Conservation (phyloP, 1,139 yeast genomes). For the Blastobotrys malaysiensis region DNA sequence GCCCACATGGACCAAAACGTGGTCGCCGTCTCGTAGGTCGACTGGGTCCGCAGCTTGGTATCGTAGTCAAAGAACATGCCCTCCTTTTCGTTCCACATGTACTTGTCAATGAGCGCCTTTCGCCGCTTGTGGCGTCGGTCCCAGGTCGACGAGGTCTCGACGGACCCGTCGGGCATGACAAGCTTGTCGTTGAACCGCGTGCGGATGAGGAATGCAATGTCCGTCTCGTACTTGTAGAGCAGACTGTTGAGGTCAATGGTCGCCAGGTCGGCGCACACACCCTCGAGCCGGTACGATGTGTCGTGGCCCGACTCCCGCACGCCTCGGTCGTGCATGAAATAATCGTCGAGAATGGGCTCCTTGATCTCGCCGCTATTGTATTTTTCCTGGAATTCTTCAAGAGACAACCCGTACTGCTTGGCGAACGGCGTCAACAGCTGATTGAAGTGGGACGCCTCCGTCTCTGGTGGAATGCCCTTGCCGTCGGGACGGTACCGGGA, state of each 20-base stretch:
- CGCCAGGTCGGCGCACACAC: constrained; percentile 82
- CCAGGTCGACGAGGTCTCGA: constrained; percentile 60
- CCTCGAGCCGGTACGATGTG: constrained; percentile 85
- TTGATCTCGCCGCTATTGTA: constrained; percentile 62
- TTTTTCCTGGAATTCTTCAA: constrained; percentile 63
- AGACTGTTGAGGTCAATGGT: constrained; percentile 86
- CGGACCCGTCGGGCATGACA: constrained; percentile 35
- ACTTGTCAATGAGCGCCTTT: constrained; percentile 53
- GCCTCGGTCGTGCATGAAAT: constrained; percentile 88
- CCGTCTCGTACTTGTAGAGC: constrained; percentile 84
- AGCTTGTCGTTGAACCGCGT: constrained; percentile 51
- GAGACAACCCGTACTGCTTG: constrained; percentile 52
- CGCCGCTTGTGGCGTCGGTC: constrained; percentile 49
- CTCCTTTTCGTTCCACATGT: constrained; percentile 78
- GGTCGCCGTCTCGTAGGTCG: constrained; percentile 80
- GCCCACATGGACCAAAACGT: constrained; percentile 94
- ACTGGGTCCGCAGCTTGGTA: constrained; percentile 49
- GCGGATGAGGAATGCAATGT: constrained; percentile 64
- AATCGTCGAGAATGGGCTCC: constrained; percentile 81
- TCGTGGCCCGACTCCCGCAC: constrained; percentile 97
- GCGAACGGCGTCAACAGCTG: constrained; percentile 67
- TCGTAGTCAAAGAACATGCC: constrained; percentile 86
- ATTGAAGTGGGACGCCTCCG: constrained; percentile 85
- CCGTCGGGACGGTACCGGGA: constrained; percentile 93
- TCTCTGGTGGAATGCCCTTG: constrained; percentile 90